Evolutionary conservation across 495 filamentous ascomycete genomes (phyloP).

Genomic region (Tuber brumale): DNA sequence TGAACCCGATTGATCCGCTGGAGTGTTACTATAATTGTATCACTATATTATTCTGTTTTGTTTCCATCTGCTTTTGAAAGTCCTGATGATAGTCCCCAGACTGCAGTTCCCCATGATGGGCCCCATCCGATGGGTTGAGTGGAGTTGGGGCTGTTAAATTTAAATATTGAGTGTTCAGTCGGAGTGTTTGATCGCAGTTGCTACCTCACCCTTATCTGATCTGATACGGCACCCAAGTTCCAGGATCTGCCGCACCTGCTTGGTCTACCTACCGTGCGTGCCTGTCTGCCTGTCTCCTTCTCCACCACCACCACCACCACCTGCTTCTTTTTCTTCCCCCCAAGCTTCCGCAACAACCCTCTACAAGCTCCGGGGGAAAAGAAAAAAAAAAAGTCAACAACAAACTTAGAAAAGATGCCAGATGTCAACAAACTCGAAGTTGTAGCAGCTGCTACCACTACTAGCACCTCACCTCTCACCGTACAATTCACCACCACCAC

Average conservation of each 20-base stretch:
- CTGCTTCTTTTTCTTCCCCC: conserved; percentile 1
- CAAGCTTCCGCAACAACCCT: background rate
- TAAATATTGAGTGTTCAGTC: background rate
- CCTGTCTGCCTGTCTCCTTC: background rate
- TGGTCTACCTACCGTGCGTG: background rate
- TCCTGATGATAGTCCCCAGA: background rate
- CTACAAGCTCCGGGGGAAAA: background rate
- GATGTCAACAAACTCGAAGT: conserved; percentile 32
- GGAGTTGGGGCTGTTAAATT: background rate
- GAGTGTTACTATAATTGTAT: background rate
- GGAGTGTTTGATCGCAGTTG: background rate
- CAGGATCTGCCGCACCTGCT: background rate
- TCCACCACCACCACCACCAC: background rate
- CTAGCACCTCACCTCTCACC: conserved; percentile 8
- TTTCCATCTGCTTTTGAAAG: background rate
- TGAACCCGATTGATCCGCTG: background rate
- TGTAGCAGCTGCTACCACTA: conserved; percentile 5
- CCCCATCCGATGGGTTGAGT: background rate
- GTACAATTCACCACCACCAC: background rate
- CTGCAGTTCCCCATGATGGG: too few relatives aligned
- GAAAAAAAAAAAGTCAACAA: background rate
- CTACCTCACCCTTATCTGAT: background rate
- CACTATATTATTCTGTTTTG: background rate
- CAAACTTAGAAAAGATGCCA: conserved; percentile 21
- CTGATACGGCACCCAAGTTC: background rate